A percentile compares a stretch with the other conserved stretches of the same genome.
phyloP scores from a whole-genome alignment of 768 basidiomycete genomes.

The Sporobolomyces phaffii region DNA sequence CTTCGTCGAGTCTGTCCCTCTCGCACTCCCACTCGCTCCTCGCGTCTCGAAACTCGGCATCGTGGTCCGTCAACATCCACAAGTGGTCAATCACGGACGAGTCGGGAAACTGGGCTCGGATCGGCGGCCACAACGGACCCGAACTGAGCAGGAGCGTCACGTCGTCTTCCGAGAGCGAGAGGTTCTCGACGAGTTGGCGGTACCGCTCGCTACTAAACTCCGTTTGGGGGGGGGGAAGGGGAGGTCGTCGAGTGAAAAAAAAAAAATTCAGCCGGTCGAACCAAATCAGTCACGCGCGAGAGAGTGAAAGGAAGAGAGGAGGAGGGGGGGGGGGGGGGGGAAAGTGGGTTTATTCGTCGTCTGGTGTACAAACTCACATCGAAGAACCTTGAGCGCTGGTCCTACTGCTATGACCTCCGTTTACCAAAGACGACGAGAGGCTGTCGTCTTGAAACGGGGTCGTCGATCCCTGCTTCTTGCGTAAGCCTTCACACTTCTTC shows the following conservation, averaged over 20 bases:
- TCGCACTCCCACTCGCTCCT: not conserved
- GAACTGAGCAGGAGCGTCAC: not conserved
- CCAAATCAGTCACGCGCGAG: no score
- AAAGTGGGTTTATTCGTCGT: no score
- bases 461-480: no score
- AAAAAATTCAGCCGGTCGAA: no score
- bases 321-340: no score
- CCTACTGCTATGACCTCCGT: no score
- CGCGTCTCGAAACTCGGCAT: not conserved
- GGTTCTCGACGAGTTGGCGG: slow-evolving; percentile 7
- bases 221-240: not conserved
- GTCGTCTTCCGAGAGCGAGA: slow-evolving; percentile 13
- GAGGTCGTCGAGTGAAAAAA: not conserved
- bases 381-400: no score
- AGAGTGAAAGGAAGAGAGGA: no score
- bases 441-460: no score
- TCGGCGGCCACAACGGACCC: not conserved
- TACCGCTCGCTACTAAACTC: not conserved
- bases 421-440: no score
- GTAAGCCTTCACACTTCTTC: no score
- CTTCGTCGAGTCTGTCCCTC: not conserved
- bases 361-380: no score
- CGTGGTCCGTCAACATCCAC: slow-evolving; percentile 12
- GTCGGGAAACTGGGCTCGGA: not conserved
- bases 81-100: slow-evolving; percentile 6